These are phyloP conservation scores for Colletotrichum sp. DNA, from an alignment of 2,329 filamentous ascomycete species.

Conservation along the genomic window DNA sequence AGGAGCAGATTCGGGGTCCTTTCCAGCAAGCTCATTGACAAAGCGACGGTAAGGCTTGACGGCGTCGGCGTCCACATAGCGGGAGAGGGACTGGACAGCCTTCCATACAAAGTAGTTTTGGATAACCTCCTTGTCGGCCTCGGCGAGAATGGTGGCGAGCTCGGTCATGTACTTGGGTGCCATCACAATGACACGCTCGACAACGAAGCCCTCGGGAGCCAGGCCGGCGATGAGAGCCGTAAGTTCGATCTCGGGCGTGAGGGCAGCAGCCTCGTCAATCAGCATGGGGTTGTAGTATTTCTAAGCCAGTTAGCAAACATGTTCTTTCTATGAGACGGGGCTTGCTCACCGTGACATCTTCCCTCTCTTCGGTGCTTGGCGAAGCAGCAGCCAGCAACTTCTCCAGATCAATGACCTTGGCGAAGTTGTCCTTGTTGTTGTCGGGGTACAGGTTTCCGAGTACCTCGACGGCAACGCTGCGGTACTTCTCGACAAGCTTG, in stretches of 20 bases:
- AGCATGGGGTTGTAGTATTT: conserved; percentile 71
- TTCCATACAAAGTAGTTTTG: conserved; percentile 71
- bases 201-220: conserved; percentile 52
- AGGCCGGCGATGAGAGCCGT: conserved; percentile 56
- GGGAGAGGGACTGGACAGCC: conserved; percentile 56
- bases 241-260: conserved; percentile 62
- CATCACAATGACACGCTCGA: conserved; percentile 60
- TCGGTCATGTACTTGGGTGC: conserved; percentile 66
- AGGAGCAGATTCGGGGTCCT: conserved; percentile 64
- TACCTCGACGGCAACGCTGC: conserved; percentile 28
- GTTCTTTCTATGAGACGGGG: background rate
- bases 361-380: conserved; percentile 60
- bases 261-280: conserved; percentile 56
- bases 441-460: conserved; percentile 34
- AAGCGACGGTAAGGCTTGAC: conserved; percentile 65
- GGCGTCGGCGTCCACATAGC: conserved; percentile 62
- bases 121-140: conserved; percentile 59
- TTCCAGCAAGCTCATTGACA: conserved; percentile 63
- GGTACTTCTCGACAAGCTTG: conserved; percentile 56
- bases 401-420: conserved; percentile 59
- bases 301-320: conserved; percentile 24
- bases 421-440: conserved; percentile 42
- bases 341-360: conserved; percentile 59
- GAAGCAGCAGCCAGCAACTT: conserved; percentile 64
- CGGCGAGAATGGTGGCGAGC: conserved; percentile 58